Conservation (phyloP, 139 green algal genomes). For the Picocystis salinarum region DNA sequence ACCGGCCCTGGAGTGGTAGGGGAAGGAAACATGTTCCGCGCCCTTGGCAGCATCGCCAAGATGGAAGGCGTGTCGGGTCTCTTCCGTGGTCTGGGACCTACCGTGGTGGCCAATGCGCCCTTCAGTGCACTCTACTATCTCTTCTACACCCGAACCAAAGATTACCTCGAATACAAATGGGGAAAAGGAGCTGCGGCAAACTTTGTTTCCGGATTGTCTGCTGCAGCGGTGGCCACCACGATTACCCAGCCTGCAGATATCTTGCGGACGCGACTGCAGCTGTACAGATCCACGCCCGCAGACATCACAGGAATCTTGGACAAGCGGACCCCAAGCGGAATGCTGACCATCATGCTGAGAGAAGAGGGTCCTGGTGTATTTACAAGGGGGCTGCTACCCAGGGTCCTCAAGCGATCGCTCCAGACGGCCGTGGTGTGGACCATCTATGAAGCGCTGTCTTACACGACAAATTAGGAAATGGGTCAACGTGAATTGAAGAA, state of each 20-base stretch:
- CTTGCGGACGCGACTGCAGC: slow-evolving; percentile 12
- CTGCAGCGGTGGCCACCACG: slow-evolving; percentile 8
- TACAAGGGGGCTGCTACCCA: too few relatives aligned
- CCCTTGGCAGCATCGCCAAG: slow-evolving; percentile 13
- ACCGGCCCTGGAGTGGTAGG: slow-evolving; percentile 3
- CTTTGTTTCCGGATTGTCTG: slow-evolving; percentile 3
- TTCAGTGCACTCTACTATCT: slow-evolving; percentile 88
- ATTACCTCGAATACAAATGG: background rate
- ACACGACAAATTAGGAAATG: too few relatives aligned
- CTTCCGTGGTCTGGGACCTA: slow-evolving; percentile 52
- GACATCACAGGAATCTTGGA: too few relatives aligned
- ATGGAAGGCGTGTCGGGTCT: slow-evolving; percentile 17
- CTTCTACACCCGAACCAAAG: slow-evolving; percentile 44
- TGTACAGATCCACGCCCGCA: too few relatives aligned
- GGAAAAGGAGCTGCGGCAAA: slow-evolving; percentile 2
- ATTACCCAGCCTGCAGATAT: slow-evolving; percentile 19
- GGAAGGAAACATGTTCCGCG: slow-evolving; percentile 40
- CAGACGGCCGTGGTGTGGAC: too few relatives aligned
- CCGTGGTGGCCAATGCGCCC: slow-evolving; percentile 66
- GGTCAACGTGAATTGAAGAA: too few relatives aligned
- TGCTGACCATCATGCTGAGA: too few relatives aligned
- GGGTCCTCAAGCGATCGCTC: too few relatives aligned
- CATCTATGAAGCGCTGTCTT: too few relatives aligned
- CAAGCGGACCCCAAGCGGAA: too few relatives aligned
- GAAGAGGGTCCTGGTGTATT: too few relatives aligned